Evolutionary conservation across 1,284 basidiomycete genomes (phyloP).

Genomic region (Salmacisia buchloeana): DNA sequence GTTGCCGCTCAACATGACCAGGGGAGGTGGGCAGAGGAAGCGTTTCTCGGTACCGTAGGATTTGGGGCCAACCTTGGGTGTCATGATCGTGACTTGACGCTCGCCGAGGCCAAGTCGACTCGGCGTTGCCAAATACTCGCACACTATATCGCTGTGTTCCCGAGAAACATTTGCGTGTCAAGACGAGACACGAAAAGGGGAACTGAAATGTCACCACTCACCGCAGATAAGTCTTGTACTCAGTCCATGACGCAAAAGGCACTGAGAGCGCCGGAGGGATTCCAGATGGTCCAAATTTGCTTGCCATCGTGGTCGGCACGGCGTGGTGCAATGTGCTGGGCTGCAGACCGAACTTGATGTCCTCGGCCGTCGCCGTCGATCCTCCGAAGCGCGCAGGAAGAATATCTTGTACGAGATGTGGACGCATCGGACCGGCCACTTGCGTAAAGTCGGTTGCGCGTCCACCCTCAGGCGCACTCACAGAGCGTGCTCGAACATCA

Average conservation of each 20-base stretch:
- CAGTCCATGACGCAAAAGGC: neutral
- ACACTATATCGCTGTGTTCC: conserved; percentile 23
- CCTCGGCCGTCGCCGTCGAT: neutral
- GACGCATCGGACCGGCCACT: too few relatives aligned
- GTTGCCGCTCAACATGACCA: conserved; percentile 86
- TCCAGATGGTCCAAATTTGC: neutral
- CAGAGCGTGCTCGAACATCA: too few relatives aligned
- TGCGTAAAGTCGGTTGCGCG: too few relatives aligned
- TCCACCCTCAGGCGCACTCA: too few relatives aligned
- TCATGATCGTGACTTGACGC: conserved; percentile 89
- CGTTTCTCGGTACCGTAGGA: conserved; percentile 92
- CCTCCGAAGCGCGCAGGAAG: neutral
- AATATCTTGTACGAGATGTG: too few relatives aligned
- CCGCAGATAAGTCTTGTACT: neutral
- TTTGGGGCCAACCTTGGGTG: conserved; percentile 91
- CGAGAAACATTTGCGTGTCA: neutral
- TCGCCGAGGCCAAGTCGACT: conserved; percentile 87
- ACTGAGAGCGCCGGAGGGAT: neutral
- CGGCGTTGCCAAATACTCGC: conserved; percentile 66
- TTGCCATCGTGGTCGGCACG: neutral
- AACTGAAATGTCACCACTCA: conserved; percentile 1
- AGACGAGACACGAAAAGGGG: neutral
- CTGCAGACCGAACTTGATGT: neutral
- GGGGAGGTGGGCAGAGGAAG: conserved; percentile 91
- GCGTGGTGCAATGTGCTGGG: conserved; percentile 1